Conservation (phyloP, 2,329 filamentous ascomycete genomes). For the Alternaria solani region DNA sequence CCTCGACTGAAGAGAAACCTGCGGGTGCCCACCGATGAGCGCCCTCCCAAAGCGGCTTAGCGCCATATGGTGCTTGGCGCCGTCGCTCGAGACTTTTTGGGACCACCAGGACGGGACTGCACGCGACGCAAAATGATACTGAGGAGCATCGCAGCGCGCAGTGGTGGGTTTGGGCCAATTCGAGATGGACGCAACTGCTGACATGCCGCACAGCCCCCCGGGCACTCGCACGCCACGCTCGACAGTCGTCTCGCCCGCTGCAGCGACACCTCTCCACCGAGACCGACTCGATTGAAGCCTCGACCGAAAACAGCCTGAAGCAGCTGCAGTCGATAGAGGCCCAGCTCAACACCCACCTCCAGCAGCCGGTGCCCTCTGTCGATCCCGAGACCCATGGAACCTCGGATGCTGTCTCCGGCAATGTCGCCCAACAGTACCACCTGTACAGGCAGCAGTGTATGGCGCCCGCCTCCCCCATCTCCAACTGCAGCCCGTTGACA, state of each 20-base stretch:
- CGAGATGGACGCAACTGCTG: not conserved
- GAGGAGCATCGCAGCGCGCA: slow-evolving; percentile 52
- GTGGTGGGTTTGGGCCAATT: slow-evolving; percentile 36
- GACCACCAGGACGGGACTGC: slow-evolving; percentile 3
- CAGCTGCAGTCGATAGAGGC: slow-evolving; percentile 45
- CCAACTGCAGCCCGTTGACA: slow-evolving; percentile 17
- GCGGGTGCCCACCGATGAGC: not conserved
- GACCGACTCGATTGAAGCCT: slow-evolving; percentile 43
- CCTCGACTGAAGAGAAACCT: not conserved
- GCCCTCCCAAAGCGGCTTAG: not conserved
- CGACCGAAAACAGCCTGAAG: slow-evolving; percentile 40
- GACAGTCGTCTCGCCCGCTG: slow-evolving; percentile 23
- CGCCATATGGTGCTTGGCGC: slow-evolving; percentile 4
- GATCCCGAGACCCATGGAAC: slow-evolving; percentile 31
- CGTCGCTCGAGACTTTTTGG: slow-evolving; percentile 13
- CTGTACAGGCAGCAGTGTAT: slow-evolving; percentile 53
- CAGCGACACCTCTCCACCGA: slow-evolving; percentile 45
- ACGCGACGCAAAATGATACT: slow-evolving; percentile 51
- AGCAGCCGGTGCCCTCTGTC: slow-evolving; percentile 26
- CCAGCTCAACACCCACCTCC: slow-evolving; percentile 41
- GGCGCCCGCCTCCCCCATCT: not conserved
- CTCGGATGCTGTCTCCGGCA: slow-evolving; percentile 17
- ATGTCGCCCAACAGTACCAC: slow-evolving; percentile 53
- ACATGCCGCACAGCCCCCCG: slow-evolving; percentile 45
- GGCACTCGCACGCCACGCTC: slow-evolving; percentile 42